Percentiles rank a stretch among this genome's conserved stretches.
Conservation (phyloP, 2,329 filamentous ascomycete species). For the Fusarium buharicum region DNA sequence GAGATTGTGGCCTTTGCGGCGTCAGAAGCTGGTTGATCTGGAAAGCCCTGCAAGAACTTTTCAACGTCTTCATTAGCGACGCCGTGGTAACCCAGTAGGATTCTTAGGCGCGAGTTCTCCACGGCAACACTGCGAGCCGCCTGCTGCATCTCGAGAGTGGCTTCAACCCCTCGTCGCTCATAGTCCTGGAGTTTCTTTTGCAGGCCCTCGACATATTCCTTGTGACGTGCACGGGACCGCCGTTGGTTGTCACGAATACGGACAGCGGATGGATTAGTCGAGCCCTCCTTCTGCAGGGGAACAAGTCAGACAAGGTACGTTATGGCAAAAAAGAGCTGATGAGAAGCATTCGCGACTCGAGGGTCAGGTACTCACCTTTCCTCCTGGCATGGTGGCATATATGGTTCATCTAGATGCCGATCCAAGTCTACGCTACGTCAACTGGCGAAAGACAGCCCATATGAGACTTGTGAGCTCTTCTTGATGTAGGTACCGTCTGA, state of each 20-base stretch:
- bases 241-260: conserved; percentile 65
- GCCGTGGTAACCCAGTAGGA: conserved; percentile 55
- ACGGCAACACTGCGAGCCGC: conserved; percentile 61
- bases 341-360: conserved; percentile 15
- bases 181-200: conserved; percentile 59
- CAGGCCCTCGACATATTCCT: conserved; percentile 61
- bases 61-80: conserved; percentile 54
- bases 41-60: conserved; percentile 52
- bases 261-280: conserved; percentile 49
- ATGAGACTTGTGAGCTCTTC: conserved; percentile 43
- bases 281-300: conserved; percentile 42
- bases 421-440: conserved; percentile 40
- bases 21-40: conserved; percentile 47
- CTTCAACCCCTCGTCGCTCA: conserved; percentile 60
- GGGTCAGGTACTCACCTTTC: conserved; percentile 44
- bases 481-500: conserved; percentile 45
- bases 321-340: conserved; percentile 17
- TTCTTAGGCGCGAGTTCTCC: conserved; percentile 59
- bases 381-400: conserved; percentile 43
- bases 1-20: conserved; percentile 43
- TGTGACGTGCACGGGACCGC: conserved; percentile 61
- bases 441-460: conserved; percentile 36
- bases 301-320: conserved; percentile 36
- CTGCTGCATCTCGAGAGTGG: conserved; percentile 64
- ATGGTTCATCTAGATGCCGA: conserved; percentile 38